Evolutionary conservation across 2,329 filamentous ascomycete genomes (phyloP).

Genomic region (Fusarium sp.): DNA sequence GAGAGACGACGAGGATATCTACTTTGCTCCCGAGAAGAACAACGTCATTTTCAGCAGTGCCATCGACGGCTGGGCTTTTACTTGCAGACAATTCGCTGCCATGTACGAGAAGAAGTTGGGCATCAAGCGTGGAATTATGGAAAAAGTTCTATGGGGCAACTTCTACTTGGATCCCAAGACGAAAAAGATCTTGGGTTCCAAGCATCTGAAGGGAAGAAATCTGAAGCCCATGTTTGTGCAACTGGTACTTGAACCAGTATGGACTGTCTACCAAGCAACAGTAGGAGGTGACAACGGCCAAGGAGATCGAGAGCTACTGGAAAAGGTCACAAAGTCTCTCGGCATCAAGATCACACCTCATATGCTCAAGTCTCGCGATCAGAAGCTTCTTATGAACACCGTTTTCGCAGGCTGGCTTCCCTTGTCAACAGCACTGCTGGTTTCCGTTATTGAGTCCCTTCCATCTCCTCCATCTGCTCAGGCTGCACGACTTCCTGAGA

Average conservation of each 20-base stretch:
- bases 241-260: slow-evolving; percentile 92
- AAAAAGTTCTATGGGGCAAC: slow-evolving; percentile 96
- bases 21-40: slow-evolving; percentile 97
- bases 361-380: slow-evolving; percentile 83
- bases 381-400: slow-evolving; percentile 83
- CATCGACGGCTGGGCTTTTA: slow-evolving; percentile 99
- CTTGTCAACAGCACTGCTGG: slow-evolving; percentile 88
- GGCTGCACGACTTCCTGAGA: slow-evolving; percentile 78
- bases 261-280: slow-evolving; percentile 94
- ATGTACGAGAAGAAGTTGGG: slow-evolving; percentile 97
- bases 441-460: slow-evolving; percentile 92
- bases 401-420: slow-evolving; percentile 93
- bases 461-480: slow-evolving; percentile 87
- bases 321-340: slow-evolving; percentile 95
- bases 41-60: slow-evolving; percentile 99
- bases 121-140: slow-evolving; percentile 86
- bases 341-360: slow-evolving; percentile 87
- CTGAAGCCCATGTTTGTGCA: slow-evolving; percentile 99
- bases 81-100: slow-evolving; percentile 90
- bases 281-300: slow-evolving; percentile 84
- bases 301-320: slow-evolving; percentile 83
- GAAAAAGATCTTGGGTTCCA: slow-evolving; percentile 88
- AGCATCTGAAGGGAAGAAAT: slow-evolving; percentile 90
- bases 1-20: slow-evolving; percentile 94
- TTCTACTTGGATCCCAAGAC: slow-evolving; percentile 98